These are phyloP conservation scores for Corynascus novoguineensis DNA, from an alignment of 495 filamentous ascomycete species.

Conservation along the genomic window DNA sequence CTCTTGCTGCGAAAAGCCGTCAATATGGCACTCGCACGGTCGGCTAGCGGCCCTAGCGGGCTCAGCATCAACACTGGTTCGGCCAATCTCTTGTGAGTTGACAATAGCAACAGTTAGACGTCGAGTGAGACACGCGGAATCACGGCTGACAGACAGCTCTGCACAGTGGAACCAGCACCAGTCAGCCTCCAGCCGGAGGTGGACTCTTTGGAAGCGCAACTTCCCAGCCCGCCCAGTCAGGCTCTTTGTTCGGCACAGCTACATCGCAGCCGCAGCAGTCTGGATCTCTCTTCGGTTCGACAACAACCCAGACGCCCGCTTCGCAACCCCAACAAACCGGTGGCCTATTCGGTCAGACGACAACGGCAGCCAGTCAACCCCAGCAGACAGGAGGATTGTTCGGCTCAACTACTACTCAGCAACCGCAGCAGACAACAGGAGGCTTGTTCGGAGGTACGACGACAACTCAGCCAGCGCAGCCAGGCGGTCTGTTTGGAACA, in stretches of 20 bases:
- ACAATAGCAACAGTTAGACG: neutral
- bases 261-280: slow-evolving; percentile 42
- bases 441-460: slow-evolving; percentile 13
- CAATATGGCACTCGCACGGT: slow-evolving; percentile 49
- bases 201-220: slow-evolving; percentile 44
- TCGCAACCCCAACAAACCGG: slow-evolving; percentile 15
- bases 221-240: slow-evolving; percentile 31
- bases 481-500: slow-evolving; percentile 14
- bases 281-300: slow-evolving; percentile 29
- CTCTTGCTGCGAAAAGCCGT: slow-evolving; percentile 12
- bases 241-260: slow-evolving; percentile 43
- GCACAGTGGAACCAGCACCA: slow-evolving; percentile 36
- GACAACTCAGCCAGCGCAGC: slow-evolving; percentile 15
- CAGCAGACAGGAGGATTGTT: slow-evolving; percentile 24
- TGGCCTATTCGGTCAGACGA: slow-evolving; percentile 16
- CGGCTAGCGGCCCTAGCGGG: slow-evolving; percentile 60
- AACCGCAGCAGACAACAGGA: slow-evolving; percentile 24
- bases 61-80: slow-evolving; percentile 75
- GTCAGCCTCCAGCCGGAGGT: slow-evolving; percentile 39
- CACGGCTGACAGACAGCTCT: slow-evolving; percentile 5
- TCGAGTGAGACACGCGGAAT: neutral
- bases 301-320: slow-evolving; percentile 22
- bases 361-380: slow-evolving; percentile 18
- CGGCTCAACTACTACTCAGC: slow-evolving; percentile 26
- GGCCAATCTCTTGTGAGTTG: slow-evolving; percentile 59